phyloP scores from a whole-genome alignment of 148 eudicot genomes.

The Chenopodium album region DNA sequence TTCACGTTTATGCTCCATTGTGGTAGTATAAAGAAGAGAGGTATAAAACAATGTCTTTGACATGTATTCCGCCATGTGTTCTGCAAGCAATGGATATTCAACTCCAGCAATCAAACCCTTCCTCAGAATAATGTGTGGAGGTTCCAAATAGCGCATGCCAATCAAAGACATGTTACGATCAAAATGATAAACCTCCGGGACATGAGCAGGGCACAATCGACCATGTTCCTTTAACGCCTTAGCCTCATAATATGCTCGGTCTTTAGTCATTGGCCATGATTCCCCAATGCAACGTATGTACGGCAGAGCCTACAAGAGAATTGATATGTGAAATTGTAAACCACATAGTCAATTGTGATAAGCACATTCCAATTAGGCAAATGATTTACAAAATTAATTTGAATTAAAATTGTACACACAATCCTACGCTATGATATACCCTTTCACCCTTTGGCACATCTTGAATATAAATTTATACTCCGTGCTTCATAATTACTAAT shows the following conservation, averaged over 20 bases:
- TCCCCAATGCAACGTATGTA: conserved; percentile 93
- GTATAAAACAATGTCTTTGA: conserved; percentile 80
- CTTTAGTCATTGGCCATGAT: conserved; percentile 95
- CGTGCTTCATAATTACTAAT: too few relatives aligned
- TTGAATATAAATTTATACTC: not conserved
- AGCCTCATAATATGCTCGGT: conserved; percentile 91
- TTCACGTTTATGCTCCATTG: conserved; percentile 78
- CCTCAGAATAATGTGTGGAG: conserved; percentile 92
- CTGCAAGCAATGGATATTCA: conserved; percentile 85
- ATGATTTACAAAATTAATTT: not conserved
- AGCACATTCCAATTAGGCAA: not conserved
- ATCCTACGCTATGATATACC: not conserved
- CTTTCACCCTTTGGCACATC: not conserved
- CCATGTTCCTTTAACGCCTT: conserved; percentile 64
- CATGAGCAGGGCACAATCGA: conserved; percentile 77
- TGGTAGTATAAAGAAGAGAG: conserved; percentile 80
- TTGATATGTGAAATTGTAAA: not conserved
- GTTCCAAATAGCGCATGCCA: conserved; percentile 95
- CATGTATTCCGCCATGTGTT: conserved; percentile 80
- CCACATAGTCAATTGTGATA: not conserved
- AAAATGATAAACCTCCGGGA: conserved; percentile 94
- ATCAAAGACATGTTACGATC: conserved; percentile 83
- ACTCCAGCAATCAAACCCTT: conserved; percentile 92
- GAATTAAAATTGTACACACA: not conserved
- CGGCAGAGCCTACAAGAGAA: conserved; percentile 71